These are phyloP conservation scores for Aspergillus novofumigatus DNA, from an alignment of 2,329 filamentous ascomycete genomes.

Conservation along the genomic window DNA sequence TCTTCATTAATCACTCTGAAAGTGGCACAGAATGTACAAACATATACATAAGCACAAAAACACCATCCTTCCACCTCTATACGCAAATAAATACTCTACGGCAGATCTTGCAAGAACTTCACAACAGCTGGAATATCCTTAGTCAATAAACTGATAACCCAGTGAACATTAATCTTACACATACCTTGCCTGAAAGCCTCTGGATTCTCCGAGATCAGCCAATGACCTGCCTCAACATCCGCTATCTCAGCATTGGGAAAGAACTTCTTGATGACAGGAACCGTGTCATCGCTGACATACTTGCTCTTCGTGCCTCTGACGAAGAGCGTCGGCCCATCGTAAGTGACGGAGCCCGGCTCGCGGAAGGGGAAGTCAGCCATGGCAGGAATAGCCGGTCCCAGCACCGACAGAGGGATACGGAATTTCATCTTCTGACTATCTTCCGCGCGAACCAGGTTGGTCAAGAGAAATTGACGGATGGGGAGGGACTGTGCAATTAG, in stretches of 20 bases:
- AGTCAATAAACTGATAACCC: constrained; percentile 8
- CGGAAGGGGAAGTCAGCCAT: constrained; percentile 88
- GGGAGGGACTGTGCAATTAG: constrained; percentile 52
- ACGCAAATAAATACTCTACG: constrained; percentile 5
- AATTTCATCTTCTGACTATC: constrained; percentile 62
- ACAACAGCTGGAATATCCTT: constrained; percentile 25
- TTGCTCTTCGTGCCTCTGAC: constrained; percentile 48
- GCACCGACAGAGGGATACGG: constrained; percentile 69
- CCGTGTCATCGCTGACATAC: constrained; percentile 38
- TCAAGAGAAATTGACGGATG: constrained; percentile 87
- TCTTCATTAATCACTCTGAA: not conserved
- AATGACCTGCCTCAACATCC: constrained; percentile 42
- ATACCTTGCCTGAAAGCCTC: constrained; percentile 40
- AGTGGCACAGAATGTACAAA: not conserved
- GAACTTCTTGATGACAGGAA: constrained; percentile 39
- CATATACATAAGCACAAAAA: not conserved
- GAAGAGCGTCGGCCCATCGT: constrained; percentile 74
- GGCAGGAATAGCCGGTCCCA: constrained; percentile 64
- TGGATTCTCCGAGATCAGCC: constrained; percentile 44
- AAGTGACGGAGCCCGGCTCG: constrained; percentile 63
- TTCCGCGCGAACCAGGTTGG: constrained; percentile 65
- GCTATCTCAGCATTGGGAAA: constrained; percentile 39
- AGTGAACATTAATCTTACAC: not conserved
- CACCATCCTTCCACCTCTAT: not conserved
- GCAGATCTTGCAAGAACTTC: constrained; percentile 27